Evolutionary conservation across 352 stramenopile species (phyloP).

Genomic region (Globisporangium megalacanthum): DNA sequence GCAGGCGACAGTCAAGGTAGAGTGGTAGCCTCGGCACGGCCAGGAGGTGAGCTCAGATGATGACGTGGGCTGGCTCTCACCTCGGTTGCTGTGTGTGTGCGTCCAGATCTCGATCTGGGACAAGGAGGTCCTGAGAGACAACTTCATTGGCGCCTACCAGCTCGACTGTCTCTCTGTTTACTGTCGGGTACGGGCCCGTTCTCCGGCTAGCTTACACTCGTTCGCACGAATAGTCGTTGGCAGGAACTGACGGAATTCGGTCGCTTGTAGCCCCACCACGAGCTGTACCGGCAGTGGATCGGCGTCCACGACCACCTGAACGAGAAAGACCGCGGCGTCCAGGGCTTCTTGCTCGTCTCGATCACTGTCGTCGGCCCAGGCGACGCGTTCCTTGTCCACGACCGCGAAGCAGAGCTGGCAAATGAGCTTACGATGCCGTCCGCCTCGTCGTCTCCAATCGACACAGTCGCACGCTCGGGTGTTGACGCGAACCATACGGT

Average conservation of each 20-base stretch:
- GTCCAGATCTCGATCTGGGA: conserved; percentile 67
- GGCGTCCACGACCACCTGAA: conserved; percentile 87
- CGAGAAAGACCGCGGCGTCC: conserved; percentile 75
- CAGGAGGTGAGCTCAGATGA: too few species aligned
- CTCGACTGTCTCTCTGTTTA: conserved; percentile 78
- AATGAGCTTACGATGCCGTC: conserved; percentile 30
- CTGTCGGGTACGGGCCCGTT: conserved; percentile 31
- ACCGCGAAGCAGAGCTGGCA: conserved; percentile 62
- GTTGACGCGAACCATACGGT: conserved; percentile 26
- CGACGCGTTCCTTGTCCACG: conserved; percentile 57
- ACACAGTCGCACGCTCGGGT: background rate
- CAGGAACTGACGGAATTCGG: background rate
- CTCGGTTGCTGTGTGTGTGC: background rate
- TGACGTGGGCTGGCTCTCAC: too few species aligned
- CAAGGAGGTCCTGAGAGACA: conserved; percentile 68
- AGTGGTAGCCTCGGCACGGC: background rate
- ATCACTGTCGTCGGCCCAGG: conserved; percentile 67
- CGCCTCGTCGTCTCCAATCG: background rate
- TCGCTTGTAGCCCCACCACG: conserved; percentile 53
- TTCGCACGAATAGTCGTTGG: background rate
- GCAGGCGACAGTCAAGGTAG: conserved; percentile 64
- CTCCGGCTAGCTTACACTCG: background rate
- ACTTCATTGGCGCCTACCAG: conserved; percentile 84
- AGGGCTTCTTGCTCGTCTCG: conserved; percentile 71
- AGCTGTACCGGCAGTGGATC: conserved; percentile 89